phyloP scores from a whole-genome alignment of 1,139 yeast genomes.

The Pichia sp. region DNA sequence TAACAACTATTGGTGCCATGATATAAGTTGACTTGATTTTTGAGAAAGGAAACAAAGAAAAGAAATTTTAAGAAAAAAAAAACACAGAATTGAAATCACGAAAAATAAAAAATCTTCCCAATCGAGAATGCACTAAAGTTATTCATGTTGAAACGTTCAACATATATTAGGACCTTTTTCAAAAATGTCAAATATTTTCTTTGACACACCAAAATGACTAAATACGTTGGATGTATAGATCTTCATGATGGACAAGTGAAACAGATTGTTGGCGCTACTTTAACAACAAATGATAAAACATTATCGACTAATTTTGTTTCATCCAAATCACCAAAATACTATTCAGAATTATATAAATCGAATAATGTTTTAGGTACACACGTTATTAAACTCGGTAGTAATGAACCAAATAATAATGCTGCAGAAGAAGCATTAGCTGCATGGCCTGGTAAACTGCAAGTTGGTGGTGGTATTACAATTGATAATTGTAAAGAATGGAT shows the following conservation, averaged over 20 bases:
- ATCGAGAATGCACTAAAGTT: neutral
- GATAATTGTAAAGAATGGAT: slow-evolving; percentile 75
- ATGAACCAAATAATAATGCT: slow-evolving; percentile 70
- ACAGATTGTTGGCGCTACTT: slow-evolving; percentile 93
- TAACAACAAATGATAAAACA: slow-evolving; percentile 46
- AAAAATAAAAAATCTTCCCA: neutral
- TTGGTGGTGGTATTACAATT: slow-evolving; percentile 87
- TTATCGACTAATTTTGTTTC: slow-evolving; percentile 79
- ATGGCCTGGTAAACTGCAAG: slow-evolving; percentile 73
- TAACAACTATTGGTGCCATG: slow-evolving; percentile 41
- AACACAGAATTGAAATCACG: too few species aligned
- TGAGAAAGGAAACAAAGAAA: neutral
- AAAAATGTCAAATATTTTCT: neutral
- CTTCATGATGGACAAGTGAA: slow-evolving; percentile 92
- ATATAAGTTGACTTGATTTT: neutral
- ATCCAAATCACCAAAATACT: slow-evolving; percentile 64
- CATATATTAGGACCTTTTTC: neutral
- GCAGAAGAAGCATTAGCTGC: slow-evolving; percentile 67
- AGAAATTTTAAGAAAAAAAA: neutral
- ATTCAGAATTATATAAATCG: slow-evolving; percentile 61
- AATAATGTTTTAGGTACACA: slow-evolving; percentile 70
- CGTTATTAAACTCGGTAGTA: slow-evolving; percentile 82
- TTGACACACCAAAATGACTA: slow-evolving; percentile 53
- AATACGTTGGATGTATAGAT: slow-evolving; percentile 90
- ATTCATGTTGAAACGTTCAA: neutral